These are phyloP conservation scores for Tremella yokohamensis DNA, from an alignment of 768 basidiomycete genomes.

Conservation along the genomic window DNA sequence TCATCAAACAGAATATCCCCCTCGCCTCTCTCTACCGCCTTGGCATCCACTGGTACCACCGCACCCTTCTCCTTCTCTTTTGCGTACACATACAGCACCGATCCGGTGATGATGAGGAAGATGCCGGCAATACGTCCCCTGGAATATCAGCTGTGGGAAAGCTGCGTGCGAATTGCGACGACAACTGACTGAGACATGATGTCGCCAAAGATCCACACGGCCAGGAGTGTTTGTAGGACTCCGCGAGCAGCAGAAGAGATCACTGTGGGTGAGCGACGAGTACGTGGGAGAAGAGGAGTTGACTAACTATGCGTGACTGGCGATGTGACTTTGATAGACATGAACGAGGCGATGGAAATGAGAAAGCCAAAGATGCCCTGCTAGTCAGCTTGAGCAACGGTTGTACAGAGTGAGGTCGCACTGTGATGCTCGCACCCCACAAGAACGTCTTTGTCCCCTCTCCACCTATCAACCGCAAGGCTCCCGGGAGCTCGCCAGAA, in stretches of 20 bases:
- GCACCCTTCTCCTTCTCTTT: conserved; percentile 33
- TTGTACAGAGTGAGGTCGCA: no score
- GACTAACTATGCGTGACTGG: conserved; percentile 78
- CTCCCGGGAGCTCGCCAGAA: conserved; percentile 68
- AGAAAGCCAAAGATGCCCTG: conserved; percentile 64
- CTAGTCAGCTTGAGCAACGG: not conserved
- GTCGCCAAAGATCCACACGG: conserved; percentile 75
- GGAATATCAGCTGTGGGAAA: not conserved
- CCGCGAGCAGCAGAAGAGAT: conserved; percentile 78
- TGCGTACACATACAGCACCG: conserved; percentile 47
- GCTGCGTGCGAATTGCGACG: not conserved
- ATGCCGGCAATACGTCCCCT: conserved; percentile 44
- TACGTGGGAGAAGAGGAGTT: not conserved
- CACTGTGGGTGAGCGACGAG: conserved; percentile 22
- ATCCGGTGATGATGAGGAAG: conserved; percentile 44
- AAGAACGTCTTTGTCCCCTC: conserved; percentile 61
- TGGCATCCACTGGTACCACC: conserved; percentile 11
- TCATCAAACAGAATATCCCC: conserved; percentile 16
- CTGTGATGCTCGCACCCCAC: conserved; percentile 71
- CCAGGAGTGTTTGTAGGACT: conserved; percentile 82
- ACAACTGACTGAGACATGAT: conserved; percentile 69
- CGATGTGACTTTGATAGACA: conserved; percentile 95
- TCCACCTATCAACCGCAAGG: conserved; percentile 62
- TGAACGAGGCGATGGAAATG: conserved; percentile 86
- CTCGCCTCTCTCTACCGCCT: conserved; percentile 18